These are phyloP conservation scores for Mycena rosella DNA, from an alignment of 768 basidiomycete genomes.

Conservation along the genomic window DNA sequence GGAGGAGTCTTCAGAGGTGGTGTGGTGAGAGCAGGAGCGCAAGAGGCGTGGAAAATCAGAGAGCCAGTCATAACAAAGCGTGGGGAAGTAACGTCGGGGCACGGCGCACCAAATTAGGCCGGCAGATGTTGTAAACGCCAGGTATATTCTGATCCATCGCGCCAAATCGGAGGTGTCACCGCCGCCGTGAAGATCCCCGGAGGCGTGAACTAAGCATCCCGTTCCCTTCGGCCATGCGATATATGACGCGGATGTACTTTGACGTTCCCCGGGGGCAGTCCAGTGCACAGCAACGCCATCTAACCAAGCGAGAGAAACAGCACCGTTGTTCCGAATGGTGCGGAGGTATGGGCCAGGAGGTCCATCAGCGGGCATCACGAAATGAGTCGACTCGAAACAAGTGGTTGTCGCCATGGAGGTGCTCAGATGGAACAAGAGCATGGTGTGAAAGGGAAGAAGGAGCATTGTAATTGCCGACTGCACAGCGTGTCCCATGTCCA, in stretches of 20 bases:
- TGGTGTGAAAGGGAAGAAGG: too few species aligned
- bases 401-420: too few species aligned
- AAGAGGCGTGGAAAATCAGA: neutral
- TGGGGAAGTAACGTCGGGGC: conserved; percentile 25
- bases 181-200: neutral
- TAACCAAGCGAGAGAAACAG: neutral
- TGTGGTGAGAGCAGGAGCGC: neutral
- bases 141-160: neutral
- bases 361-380: too few species aligned
- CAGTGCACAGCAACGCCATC: neutral
- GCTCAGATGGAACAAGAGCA: too few species aligned
- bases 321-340: conserved; percentile 15
- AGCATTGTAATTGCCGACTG: too few species aligned
- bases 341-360: too few species aligned
- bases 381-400: too few species aligned
- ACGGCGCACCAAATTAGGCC: conserved; percentile 18
- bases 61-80: conserved; percentile 18
- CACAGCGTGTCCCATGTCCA: too few species aligned
- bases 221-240: neutral
- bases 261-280: neutral
- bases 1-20: neutral
- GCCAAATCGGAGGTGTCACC: neutral
- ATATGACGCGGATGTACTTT: neutral
- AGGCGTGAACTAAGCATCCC: neutral
- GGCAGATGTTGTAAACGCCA: conserved; percentile 12